Conservation (phyloP, 2,329 filamentous ascomycete genomes). For the Elsinoe necatrix region DNA sequence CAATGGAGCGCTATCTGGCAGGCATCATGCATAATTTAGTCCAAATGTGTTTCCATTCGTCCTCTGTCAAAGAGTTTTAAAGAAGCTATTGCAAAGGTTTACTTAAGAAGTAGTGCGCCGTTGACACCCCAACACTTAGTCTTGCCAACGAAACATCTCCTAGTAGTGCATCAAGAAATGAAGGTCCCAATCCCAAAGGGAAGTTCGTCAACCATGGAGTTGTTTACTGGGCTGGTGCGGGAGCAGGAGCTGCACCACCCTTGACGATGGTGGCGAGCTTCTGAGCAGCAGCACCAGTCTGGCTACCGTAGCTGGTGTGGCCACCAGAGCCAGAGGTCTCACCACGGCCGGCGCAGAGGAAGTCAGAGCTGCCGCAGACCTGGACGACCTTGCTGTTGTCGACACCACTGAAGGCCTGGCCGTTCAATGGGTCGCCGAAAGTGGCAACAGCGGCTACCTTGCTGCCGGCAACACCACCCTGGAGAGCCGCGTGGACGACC, state of each 20-base stretch:
- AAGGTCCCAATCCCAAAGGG: neutral
- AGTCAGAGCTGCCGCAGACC: slow-evolving; percentile 22
- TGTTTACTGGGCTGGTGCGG: slow-evolving; percentile 2
- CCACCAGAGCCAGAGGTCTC: slow-evolving; percentile 20
- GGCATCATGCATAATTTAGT: neutral
- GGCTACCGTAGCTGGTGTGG: slow-evolving; percentile 22
- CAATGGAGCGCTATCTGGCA: too few species aligned
- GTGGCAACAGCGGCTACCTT: slow-evolving; percentile 24
- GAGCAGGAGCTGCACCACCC: neutral
- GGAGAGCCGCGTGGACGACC: slow-evolving; percentile 23
- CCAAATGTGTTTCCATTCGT: neutral
- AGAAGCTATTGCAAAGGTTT: neutral
- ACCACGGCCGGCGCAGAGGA: slow-evolving; percentile 20
- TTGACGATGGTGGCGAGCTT: slow-evolving; percentile 18
- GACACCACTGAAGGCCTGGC: slow-evolving; percentile 22
- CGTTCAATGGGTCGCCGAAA: slow-evolving; percentile 26
- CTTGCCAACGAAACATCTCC: neutral
- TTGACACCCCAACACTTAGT: slow-evolving; percentile 10
- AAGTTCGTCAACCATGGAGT: slow-evolving; percentile 3
- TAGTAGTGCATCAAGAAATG: slow-evolving; percentile 4
- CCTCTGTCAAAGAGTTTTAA: slow-evolving; percentile 1
- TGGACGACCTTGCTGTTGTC: slow-evolving; percentile 21
- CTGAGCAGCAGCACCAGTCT: slow-evolving; percentile 23
- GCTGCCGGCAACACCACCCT: slow-evolving; percentile 19
- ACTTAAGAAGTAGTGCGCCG: neutral